Base-by-base conservation (phyloP, 163 green algal species). In the Prototheca cutis region DNA sequence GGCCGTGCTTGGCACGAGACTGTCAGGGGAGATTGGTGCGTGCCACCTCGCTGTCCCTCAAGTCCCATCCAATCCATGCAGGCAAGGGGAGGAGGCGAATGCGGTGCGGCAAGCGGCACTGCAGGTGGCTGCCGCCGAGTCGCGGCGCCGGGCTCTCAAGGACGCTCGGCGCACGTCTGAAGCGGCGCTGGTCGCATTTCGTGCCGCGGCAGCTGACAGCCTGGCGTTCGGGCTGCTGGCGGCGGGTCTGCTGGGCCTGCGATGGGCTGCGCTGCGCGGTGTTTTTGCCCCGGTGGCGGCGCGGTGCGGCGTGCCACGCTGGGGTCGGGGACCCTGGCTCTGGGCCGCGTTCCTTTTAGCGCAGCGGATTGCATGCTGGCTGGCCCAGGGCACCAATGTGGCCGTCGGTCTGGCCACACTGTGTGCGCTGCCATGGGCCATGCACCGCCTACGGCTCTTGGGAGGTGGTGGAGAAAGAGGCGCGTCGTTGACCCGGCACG, bases 1-100 rank as follows among this genome's bases (percentile, higher is more conserved):
- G n/a, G n/a, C n/a, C n/a, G n/a, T n/a, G n/a, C n/a, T n/a, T n/a
- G n/a, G n/a, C n/a, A n/a, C n/a, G n/a, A n/a, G n/a, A n/a, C n/a
- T n/a, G n/a, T n/a, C n/a, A n/a, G n/a, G n/a, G n/a, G n/a, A n/a
- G n/a, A n/a, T n/a, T n/a, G n/a, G n/a, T n/a, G n/a, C n/a, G n/a
- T n/a, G n/a, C n/a, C n/a, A n/a, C n/a, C n/a, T n/a, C n/a, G n/a
- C n/a, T n/a, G n/a, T n/a, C n/a, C n/a, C n/a, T n/a, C n/a, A n/a
- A n/a, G n/a, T n/a, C n/a, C n/a, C n/a, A n/a, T n/a, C n/a, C n/a
- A n/a, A n/a, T n/a, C n/a, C n/a, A n/a, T n/a, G 27, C 58, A 66
- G 58, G 53, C 56, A 69, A 6, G 62, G 55, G 2, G 58, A 54
- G 3, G 61, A 75, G 49, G 61, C 61, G 7, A 75, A 70, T 58